Evolutionary conservation across 306 rosid genomes (phyloP).

Genomic region (Inga laurina): DNA sequence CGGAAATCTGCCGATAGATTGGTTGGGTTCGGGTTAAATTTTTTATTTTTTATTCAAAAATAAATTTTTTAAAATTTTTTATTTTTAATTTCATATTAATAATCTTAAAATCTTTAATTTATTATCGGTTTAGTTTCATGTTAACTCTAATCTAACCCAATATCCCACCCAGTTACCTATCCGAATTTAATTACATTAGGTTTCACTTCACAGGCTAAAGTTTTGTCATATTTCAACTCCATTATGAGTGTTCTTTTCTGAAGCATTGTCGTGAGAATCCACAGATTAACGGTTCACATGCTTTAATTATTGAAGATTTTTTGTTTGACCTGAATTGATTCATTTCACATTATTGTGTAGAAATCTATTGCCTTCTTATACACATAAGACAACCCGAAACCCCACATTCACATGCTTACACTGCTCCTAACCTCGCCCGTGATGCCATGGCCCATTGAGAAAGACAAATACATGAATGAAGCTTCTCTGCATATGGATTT

Average conservation of each 20-base stretch:
- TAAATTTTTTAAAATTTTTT: too few species aligned
- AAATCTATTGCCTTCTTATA: background rate
- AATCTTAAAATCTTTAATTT: too few species aligned
- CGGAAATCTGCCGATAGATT: too few species aligned
- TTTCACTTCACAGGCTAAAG: background rate
- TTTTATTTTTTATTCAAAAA: too few species aligned
- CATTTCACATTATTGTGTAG: background rate
- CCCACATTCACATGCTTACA: background rate
- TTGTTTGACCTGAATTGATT: too few species aligned
- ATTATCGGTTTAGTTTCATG: too few species aligned
- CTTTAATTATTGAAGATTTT: background rate
- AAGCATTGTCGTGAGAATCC: constrained; percentile 24
- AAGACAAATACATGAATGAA: background rate
- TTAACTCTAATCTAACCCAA: too few species aligned
- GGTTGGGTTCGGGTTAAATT: too few species aligned
- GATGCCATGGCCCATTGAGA: background rate
- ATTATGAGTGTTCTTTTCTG: background rate
- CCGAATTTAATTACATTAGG: too few species aligned
- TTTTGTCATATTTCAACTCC: constrained; percentile 8
- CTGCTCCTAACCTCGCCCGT: background rate
- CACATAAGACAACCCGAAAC: constrained; percentile 18
- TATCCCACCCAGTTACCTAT: too few species aligned
- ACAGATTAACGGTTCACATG: constrained; percentile 25
- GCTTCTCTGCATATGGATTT: background rate
- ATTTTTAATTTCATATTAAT: too few species aligned